A percentile compares a stretch with the other conserved stretches of the same genome.
Conservation (phyloP, 208 protist species). For the Entamoeba invadens region DNA sequence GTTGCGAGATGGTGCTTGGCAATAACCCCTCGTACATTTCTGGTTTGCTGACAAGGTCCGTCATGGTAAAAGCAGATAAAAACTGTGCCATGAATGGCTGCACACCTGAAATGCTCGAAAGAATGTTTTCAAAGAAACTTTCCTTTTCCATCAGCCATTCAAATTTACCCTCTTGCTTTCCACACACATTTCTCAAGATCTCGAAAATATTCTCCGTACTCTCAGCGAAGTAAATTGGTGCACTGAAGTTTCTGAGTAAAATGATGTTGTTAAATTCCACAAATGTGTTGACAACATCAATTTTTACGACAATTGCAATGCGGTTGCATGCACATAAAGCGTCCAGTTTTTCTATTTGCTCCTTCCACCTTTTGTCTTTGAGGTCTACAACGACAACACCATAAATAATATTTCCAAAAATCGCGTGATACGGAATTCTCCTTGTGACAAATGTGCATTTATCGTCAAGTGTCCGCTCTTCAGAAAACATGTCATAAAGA, state of each 20-base stretch:
- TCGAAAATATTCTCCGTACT: not conserved
- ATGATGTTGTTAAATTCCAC: not conserved
- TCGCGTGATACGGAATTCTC: not conserved
- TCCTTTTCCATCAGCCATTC: not conserved
- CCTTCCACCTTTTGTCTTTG: not conserved
- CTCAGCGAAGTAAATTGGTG: not conserved
- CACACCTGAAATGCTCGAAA: not conserved
- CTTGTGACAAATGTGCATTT: not conserved
- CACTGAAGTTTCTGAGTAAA: not conserved
- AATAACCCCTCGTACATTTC: too few species aligned
- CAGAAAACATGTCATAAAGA: not conserved
- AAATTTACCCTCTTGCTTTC: not conserved
- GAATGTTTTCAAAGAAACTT: not conserved
- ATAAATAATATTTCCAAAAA: not conserved
- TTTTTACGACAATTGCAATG: not conserved
- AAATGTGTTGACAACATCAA: not conserved
- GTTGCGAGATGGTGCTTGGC: too few species aligned
- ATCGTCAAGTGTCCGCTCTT: not conserved
- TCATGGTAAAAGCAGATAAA: too few species aligned
- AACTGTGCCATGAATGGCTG: not conserved
- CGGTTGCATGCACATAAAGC: not conserved
- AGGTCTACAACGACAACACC: not conserved
- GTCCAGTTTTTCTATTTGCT: not conserved
- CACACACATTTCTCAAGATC: not conserved
- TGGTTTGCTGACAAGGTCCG: too few species aligned